Evolutionary conservation across 1,284 basidiomycete genomes (phyloP).

Genomic region (Cryptococcus sp.): DNA sequence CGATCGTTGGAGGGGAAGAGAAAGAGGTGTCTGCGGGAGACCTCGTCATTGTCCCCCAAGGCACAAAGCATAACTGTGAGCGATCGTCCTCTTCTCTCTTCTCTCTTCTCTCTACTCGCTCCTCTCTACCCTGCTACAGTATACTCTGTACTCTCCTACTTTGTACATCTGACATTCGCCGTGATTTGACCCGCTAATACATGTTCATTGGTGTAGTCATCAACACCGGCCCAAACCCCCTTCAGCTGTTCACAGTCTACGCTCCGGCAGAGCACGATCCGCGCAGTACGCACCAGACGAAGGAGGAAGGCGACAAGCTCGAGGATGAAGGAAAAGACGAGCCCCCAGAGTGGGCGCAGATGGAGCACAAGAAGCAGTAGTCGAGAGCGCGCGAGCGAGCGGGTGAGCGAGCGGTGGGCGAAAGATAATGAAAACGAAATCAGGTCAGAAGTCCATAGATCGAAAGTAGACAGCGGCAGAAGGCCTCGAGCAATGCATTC

Average conservation of each 20-base stretch:
- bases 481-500: no score
- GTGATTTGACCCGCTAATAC: no score
- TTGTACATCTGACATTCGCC: no score
- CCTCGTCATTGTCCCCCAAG: constrained; percentile 52
- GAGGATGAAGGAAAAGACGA: constrained; percentile 54
- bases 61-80: constrained; percentile 50
- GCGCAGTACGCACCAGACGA: constrained; percentile 50
- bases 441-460: no score
- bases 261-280: constrained; percentile 52
- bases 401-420: no score
- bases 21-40: constrained; percentile 51
- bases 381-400: no score
- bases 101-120: no score
- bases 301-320: constrained; percentile 52
- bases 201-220: constrained; percentile 27
- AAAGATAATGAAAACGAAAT: no score
- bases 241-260: constrained; percentile 49
- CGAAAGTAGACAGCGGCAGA: no score
- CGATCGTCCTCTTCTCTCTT: no score
- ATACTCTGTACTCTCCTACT: no score
- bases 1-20: constrained; percentile 51
- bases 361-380: constrained; percentile 5
- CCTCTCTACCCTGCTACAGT: no score
- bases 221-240: constrained; percentile 48
- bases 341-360: constrained; percentile 49